Conservation (phyloP, 2,329 filamentous ascomycete genomes). For the Fusarium begoniae region DNA sequence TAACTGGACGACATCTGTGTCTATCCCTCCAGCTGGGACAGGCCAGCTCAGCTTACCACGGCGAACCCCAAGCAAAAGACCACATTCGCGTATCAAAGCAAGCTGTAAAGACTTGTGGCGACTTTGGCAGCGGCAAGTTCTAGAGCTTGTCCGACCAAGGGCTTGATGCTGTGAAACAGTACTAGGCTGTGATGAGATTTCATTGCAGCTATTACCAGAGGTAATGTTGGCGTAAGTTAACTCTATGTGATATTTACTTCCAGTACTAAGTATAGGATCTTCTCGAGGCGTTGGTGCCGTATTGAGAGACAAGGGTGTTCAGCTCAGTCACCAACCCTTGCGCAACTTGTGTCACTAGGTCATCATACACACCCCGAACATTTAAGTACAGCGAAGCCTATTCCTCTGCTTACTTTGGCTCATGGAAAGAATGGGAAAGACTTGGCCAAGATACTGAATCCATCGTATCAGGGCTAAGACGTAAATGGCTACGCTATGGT, state of each 20-base stretch:
- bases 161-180: not conserved
- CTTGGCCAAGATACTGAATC: not conserved
- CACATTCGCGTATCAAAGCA: not conserved
- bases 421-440: not conserved
- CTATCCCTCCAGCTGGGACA: not conserved
- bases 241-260: not conserved
- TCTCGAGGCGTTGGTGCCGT: not conserved
- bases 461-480: not conserved
- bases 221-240: not conserved
- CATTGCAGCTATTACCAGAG: not conserved
- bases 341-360: not conserved
- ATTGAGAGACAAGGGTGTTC: not conserved
- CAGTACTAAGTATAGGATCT: not conserved
- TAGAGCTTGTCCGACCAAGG: conserved; percentile 1
- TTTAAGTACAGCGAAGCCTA: no score
- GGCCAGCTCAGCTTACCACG: not conserved
- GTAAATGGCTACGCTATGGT: not conserved
- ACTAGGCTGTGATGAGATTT: not conserved
- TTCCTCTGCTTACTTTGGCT: not conserved
- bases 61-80: not conserved
- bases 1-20: conserved; percentile 14
- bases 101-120: not conserved
- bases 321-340: not conserved
- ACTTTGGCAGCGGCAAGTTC: not conserved
- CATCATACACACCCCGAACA: not conserved